Conservation (phyloP, 2,329 filamentous ascomycete genomes). For the Colletotrichum coccodes region DNA sequence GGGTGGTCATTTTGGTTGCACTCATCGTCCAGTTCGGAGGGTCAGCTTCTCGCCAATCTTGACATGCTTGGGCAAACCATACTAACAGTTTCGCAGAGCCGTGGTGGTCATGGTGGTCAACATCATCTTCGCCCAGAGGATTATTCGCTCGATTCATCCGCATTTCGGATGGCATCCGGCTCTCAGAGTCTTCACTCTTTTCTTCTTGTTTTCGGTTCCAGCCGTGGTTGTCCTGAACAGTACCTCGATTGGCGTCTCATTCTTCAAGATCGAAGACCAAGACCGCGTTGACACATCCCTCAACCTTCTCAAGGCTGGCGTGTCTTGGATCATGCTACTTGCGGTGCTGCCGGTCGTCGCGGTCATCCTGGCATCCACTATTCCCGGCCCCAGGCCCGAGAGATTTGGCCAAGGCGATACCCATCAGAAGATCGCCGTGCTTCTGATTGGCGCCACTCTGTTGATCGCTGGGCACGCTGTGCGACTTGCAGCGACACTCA, state of each 20-base stretch:
- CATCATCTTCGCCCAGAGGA: slow-evolving; percentile 50
- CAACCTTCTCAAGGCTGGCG: slow-evolving; percentile 35
- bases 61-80: not conserved
- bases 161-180: slow-evolving; percentile 46
- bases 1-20: slow-evolving; percentile 45
- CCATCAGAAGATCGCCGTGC: slow-evolving; percentile 41
- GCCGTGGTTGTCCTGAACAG: slow-evolving; percentile 45
- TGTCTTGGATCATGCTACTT: slow-evolving; percentile 38
- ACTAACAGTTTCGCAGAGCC: slow-evolving; percentile 49
- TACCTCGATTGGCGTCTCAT: slow-evolving; percentile 40
- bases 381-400: slow-evolving; percentile 42
- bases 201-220: slow-evolving; percentile 41
- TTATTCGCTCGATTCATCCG: slow-evolving; percentile 50
- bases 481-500: slow-evolving; percentile 38
- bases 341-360: slow-evolving; percentile 35
- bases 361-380: slow-evolving; percentile 38
- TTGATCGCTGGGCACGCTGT: slow-evolving; percentile 36
- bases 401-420: slow-evolving; percentile 45
- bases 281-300: slow-evolving; percentile 30
- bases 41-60: slow-evolving; percentile 28
- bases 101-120: slow-evolving; percentile 49
- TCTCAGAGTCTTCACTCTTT: slow-evolving; percentile 36
- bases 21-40: slow-evolving; percentile 49
- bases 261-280: slow-evolving; percentile 34
- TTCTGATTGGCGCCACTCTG: slow-evolving; percentile 36